Base-by-base conservation (phyloP, 2,329 filamentous ascomycete species). In the Penicillium sp. region DNA sequence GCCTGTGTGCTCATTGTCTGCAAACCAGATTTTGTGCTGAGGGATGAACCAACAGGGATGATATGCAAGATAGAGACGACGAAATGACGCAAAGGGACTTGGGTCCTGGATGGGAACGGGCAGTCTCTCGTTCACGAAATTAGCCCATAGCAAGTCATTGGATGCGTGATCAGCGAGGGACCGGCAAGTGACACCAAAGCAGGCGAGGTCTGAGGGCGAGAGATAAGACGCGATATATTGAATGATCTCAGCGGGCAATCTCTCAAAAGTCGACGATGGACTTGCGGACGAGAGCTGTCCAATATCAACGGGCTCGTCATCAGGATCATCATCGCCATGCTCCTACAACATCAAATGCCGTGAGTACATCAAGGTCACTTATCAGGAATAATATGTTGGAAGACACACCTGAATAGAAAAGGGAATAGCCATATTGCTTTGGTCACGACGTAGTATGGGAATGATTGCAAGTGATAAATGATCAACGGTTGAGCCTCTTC, bases 31-130 rank as follows among this genome's bases (percentile, higher is more conserved):
- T 71, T 89, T 92, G 68, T 89, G 79, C 47, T 83, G 84, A 0
- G 89, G 80, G 1, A 97, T 78, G 66, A 96, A 96, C 92, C 92
- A 97, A 64, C 87, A 84, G 0, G 88, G 87, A 59, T 94, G 82
- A 68, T 94, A 89, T 18, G 85, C 80, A 39, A 81, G 76, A 69
- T 89, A 96, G 2, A 96, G 81, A 26, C 88, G 81, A 53, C 83
- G 84, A 72, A 86, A 96, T 23, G 79, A 85, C 2, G 74, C 62
- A 64, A 81, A 86, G 7, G 87, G 86, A 7, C 78, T 79, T 0
- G 86, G 78, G 1, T 79, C 78, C 1, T 73, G 71, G 27, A 91
- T 74, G 16, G 70, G 67, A 32, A 81, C 74, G 0, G 87, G 87
- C 0, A 94, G 76, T 58, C 90, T 85, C 6, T 79, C 72, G 65